Conservation (phyloP, 768 basidiomycete species). For the Hortiboletus flavorubellus region DNA sequence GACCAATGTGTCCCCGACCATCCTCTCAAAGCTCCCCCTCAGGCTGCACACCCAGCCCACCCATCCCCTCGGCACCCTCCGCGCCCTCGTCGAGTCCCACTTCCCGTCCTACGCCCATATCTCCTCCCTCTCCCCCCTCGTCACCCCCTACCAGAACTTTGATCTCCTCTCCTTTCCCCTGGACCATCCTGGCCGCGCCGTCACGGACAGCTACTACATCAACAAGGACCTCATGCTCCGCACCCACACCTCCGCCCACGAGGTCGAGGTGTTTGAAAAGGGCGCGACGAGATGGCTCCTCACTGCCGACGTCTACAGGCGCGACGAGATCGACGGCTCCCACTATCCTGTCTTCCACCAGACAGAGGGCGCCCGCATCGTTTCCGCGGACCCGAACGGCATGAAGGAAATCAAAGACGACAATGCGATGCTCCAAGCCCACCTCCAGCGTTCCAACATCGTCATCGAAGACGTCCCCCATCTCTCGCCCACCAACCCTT, state of each 20-base stretch:
- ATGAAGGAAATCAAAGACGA: conserved; percentile 67
- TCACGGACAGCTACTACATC: conserved; percentile 94
- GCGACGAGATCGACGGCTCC: conserved; percentile 95
- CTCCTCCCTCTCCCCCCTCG: conserved; percentile 81
- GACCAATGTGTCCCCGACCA: too few species aligned
- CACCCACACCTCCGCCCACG: conserved; percentile 98
- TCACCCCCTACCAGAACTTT: conserved; percentile 90
- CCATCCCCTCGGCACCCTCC: conserved; percentile 88
- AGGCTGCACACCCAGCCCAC: too few species aligned
- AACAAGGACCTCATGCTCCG: conserved; percentile 89
- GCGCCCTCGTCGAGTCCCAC: conserved; percentile 78
- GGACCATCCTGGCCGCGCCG: conserved; percentile 90
- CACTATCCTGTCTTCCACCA: conserved; percentile 99
- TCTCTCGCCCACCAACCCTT: conserved; percentile 72
- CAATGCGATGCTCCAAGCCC: conserved; percentile 56
- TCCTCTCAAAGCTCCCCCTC: too few species aligned
- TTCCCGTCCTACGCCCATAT: conserved; percentile 72
- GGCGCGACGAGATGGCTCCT: conserved; percentile 85
- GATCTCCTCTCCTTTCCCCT: conserved; percentile 92
- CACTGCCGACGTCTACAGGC: conserved; percentile 94
- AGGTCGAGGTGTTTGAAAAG: conserved; percentile 82
- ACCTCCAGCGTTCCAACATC: conserved; percentile 72
- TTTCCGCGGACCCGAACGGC: conserved; percentile 53
- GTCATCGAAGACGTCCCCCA: conserved; percentile 84
- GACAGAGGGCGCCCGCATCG: conserved; percentile 91